These are phyloP conservation scores for Kwoniella shandongensis DNA, from an alignment of 768 basidiomycete species.

Conservation along the genomic window DNA sequence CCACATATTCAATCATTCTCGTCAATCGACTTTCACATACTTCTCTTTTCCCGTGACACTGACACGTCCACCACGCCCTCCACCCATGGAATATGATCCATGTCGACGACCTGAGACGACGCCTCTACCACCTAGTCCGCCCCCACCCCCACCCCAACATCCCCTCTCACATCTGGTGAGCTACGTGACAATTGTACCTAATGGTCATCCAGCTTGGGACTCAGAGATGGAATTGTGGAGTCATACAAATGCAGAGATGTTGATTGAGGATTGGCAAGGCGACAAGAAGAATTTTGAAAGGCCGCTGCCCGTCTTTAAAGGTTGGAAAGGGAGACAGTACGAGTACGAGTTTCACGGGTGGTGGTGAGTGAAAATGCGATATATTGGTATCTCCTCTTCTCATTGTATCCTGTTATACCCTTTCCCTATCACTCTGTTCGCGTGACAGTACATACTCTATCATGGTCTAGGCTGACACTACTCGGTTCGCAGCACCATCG, in stretches of 20 bases:
- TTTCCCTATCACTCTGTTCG: not conserved
- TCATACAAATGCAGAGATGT: slow-evolving; percentile 27
- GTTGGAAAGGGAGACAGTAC: not conserved
- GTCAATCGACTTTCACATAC: slow-evolving; percentile 25
- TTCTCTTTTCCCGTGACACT: slow-evolving; percentile 14
- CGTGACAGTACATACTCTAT: too few species aligned
- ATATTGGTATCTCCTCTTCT: not conserved
- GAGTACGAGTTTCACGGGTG: slow-evolving; percentile 27
- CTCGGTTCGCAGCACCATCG: slow-evolving; percentile 31
- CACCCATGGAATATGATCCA: slow-evolving; percentile 11
- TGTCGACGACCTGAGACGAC: slow-evolving; percentile 14
- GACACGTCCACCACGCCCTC: not conserved
- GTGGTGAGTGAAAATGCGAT: slow-evolving; percentile 31
- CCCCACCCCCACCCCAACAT: slow-evolving; percentile 19
- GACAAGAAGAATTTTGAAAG: slow-evolving; percentile 31
- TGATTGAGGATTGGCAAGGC: slow-evolving; percentile 30
- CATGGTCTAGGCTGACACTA: too few species aligned
- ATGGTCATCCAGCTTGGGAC: slow-evolving; percentile 35
- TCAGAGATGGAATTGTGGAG: slow-evolving; percentile 28
- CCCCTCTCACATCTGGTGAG: slow-evolving; percentile 25
- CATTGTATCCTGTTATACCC: not conserved
- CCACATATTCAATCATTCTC: slow-evolving; percentile 25
- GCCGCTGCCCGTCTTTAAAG: slow-evolving; percentile 35
- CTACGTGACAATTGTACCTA: slow-evolving; percentile 26
- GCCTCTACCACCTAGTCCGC: slow-evolving; percentile 24